These are phyloP conservation scores for Saccharum spontaneum DNA, from an alignment of 176 grass and related monocot species.

Conservation along the genomic window DNA sequence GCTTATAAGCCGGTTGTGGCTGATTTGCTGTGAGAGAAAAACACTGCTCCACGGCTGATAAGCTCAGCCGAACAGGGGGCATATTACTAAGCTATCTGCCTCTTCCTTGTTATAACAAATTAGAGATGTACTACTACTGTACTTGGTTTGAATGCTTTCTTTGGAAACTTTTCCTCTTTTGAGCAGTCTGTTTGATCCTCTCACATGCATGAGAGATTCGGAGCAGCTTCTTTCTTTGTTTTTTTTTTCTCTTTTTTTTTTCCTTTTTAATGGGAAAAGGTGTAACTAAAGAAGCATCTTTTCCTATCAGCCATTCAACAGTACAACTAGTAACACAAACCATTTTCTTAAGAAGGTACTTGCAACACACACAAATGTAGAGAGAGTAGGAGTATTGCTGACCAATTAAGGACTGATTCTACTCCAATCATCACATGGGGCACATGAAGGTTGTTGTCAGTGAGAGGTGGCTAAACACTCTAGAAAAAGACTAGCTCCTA, in stretches of 20 bases:
- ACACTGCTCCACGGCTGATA: too few species aligned
- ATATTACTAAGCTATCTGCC: too few species aligned
- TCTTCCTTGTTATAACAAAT: neutral
- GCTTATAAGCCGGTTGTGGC: too few species aligned
- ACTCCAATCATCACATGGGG: neutral
- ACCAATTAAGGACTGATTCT: neutral
- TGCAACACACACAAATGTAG: neutral
- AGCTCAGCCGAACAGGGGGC: too few species aligned
- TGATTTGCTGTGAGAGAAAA: too few species aligned
- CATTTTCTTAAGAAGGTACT: neutral
- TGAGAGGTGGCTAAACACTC: neutral
- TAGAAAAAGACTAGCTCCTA: neutral
- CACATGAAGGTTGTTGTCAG: conserved; percentile 21
- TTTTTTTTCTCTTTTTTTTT: neutral
- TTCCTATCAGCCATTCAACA: conserved; percentile 1
- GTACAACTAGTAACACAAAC: neutral
- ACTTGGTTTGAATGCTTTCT: conserved; percentile 32
- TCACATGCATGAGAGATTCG: conserved; percentile 24
- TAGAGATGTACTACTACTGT: conserved; percentile 3
- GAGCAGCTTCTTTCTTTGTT: neutral
- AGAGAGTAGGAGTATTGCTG: neutral
- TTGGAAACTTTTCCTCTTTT: neutral
- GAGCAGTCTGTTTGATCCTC: conserved; percentile 4
- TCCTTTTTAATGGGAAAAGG: neutral
- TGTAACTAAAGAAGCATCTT: neutral